Evolutionary conservation across 331 rosid species (phyloP).

Genomic region (Stylosanthes scabra): DNA sequence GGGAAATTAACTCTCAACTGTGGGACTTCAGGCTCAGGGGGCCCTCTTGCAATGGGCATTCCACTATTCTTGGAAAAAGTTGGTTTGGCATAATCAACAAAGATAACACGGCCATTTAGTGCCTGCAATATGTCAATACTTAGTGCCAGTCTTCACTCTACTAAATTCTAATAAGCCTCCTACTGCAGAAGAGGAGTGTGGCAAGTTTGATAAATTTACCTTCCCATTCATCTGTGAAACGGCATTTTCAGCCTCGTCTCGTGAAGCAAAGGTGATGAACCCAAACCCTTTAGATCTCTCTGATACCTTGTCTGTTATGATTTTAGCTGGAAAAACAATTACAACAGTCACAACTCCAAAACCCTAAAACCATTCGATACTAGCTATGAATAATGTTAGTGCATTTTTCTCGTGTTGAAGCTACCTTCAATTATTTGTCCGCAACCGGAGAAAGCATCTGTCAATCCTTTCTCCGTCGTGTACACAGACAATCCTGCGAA

Average conservation of each 20-base stretch:
- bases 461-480: constrained; percentile 70
- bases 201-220: constrained; percentile 43
- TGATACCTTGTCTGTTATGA: constrained; percentile 73
- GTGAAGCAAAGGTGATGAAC: constrained; percentile 85
- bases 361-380: constrained; percentile 16
- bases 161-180: constrained; percentile 14
- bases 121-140: constrained; percentile 51
- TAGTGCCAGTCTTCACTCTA: constrained; percentile 20
- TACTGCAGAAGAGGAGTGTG: not conserved
- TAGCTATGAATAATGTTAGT: not conserved
- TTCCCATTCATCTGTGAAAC: constrained; percentile 81
- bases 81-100: constrained; percentile 86
- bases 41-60: constrained; percentile 91
- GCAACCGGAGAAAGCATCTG: constrained; percentile 76
- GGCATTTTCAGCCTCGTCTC: constrained; percentile 82
- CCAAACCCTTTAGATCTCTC: constrained; percentile 93
- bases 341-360: constrained; percentile 38
- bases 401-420: constrained; percentile 26
- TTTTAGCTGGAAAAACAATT: constrained; percentile 62
- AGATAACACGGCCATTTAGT: constrained; percentile 80
- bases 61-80: constrained; percentile 34
- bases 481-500: constrained; percentile 73
- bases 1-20: constrained; percentile 23
- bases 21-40: constrained; percentile 72
- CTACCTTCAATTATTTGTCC: constrained; percentile 95